Evolutionary conservation across 2,329 filamentous ascomycete genomes (phyloP).

Genomic region (Magnaporthiopsis rhizophila): DNA sequence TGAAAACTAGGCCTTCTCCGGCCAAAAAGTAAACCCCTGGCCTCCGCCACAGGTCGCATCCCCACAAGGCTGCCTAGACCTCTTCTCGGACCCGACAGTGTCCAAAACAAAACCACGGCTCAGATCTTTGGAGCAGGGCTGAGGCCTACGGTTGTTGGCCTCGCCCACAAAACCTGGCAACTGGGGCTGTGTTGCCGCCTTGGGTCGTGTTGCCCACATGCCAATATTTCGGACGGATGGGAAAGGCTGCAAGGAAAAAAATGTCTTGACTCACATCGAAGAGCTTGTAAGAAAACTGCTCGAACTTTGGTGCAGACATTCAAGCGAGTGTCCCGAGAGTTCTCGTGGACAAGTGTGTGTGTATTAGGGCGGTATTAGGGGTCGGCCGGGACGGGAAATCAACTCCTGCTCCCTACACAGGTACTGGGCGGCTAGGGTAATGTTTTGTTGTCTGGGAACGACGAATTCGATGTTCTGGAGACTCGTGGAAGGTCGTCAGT

Average conservation of each 20-base stretch:
- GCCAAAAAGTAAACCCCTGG: background rate
- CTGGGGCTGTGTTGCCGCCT: background rate
- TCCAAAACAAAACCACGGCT: background rate
- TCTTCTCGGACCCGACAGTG: background rate
- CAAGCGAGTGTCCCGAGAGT: slow-evolving; percentile 26
- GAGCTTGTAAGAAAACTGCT: slow-evolving; percentile 47
- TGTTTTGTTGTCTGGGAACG: background rate
- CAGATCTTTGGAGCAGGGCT: background rate
- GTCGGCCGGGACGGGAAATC: background rate
- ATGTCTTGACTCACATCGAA: slow-evolving; percentile 46
- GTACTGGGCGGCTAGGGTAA: background rate
- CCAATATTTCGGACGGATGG: background rate
- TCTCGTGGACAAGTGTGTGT: background rate
- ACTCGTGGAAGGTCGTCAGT: background rate
- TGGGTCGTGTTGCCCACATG: background rate
- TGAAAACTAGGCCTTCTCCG: background rate
- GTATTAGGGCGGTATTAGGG: background rate
- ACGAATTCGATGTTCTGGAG: background rate
- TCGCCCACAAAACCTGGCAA: background rate
- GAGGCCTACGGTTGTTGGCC: background rate
- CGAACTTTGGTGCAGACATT: slow-evolving; percentile 51
- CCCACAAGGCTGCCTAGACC: background rate
- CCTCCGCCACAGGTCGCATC: background rate
- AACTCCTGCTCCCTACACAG: background rate
- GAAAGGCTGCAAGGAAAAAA: slow-evolving; percentile 16